Base-by-base conservation (phyloP, 805 yeast genomes). In the Nakazawaea holstii region DNA sequence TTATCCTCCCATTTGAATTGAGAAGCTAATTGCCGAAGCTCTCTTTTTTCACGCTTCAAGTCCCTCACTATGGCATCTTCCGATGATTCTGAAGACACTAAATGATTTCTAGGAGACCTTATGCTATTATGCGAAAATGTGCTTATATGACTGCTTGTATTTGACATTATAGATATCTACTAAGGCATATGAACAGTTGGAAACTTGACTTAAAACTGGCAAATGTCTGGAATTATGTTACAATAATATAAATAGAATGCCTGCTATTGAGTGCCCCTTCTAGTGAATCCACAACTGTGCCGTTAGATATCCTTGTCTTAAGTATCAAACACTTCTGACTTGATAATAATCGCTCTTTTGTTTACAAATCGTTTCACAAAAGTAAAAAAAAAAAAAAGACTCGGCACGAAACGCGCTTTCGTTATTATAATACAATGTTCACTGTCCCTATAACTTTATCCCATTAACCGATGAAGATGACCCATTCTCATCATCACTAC, bases 401-500 rank as follows among this genome's bases (percentile, higher is more conserved):
- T 11, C n/a, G 11, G n/a, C n/a, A 11, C n/a, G 33, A 30, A 30
- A 30, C 33, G 33, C 41, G 41, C 41, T 38, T 38, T 14, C 39
- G 10, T 11, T 3, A 10, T 35, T 20, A 20, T 20, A 27, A 13
- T 20, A 17, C 28, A 9, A 4, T 26, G 13, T 26, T n/a, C 28
- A 24, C 17, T 3, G 4, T n/a, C 13, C 17, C 29, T 41, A 41
- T 24, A 44, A 27, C 26, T 44, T 44, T 2, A 44, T 31, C 32
- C 47, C 47, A 26, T 24, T 37, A 9, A 32, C 15, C 6, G 47
- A 37, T 6, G 42, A 38, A 8, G 42, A 31, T 6, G 46, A 43
- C 3, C 17, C 29, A n/a, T 14, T 35, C 38, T 44, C 47, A 2
- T 44, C 47, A 38, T 44, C 47, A 20, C 47, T 44, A 27, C 42